These are phyloP conservation scores for Magnolia officinalis DNA, from an alignment of 164 flowering plant species.

Conservation along the genomic window DNA sequence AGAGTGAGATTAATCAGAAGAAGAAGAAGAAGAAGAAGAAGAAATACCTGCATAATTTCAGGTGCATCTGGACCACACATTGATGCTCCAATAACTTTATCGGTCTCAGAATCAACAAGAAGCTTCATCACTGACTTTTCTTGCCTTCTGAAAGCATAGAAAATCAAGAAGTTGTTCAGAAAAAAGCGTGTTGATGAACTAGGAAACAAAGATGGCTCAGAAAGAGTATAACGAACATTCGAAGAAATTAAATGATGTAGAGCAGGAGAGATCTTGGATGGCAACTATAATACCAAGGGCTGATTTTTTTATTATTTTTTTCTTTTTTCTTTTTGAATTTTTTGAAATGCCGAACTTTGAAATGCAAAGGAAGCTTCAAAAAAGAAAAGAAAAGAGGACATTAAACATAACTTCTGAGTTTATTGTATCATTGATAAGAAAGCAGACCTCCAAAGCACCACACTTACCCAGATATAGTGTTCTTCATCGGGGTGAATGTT, in stretches of 20 bases:
- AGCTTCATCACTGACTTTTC: conserved; percentile 92
- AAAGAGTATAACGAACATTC: background rate
- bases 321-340: too few species aligned
- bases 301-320: too few species aligned
- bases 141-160: conserved; percentile 54
- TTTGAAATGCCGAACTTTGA: too few species aligned
- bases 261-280: background rate
- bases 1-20: background rate
- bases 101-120: conserved; percentile 78
- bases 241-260: background rate
- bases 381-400: too few species aligned
- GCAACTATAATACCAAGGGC: background rate
- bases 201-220: background rate
- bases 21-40: background rate
- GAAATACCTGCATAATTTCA: conserved; percentile 85
- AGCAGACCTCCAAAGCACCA: background rate
- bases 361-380: too few species aligned
- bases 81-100: conserved; percentile 91
- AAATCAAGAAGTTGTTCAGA: background rate
- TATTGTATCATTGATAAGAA: background rate
- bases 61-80: conserved; percentile 98
- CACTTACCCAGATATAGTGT: conserved; percentile 83
- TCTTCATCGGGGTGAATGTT: conserved; percentile 92
- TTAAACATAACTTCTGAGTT: background rate
- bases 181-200: background rate